A percentile compares a stretch with the other conserved stretches of the same genome.
Evolutionary conservation across 441 rosid species (phyloP).

Genomic region (Populus tomentosa): DNA sequence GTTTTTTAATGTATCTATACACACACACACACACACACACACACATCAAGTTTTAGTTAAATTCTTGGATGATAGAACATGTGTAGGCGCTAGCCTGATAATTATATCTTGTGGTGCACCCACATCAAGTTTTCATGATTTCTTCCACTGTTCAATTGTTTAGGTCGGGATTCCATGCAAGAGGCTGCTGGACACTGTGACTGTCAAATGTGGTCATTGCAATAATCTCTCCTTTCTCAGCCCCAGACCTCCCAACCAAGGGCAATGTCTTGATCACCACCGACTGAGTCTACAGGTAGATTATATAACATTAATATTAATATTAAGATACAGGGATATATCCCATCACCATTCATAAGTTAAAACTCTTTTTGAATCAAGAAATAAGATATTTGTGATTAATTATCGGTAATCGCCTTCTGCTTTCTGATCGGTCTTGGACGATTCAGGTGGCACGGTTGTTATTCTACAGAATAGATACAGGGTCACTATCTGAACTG

Average conservation of each 20-base stretch:
- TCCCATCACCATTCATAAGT: no score
- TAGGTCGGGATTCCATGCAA: constrained; percentile 97
- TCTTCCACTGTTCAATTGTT: neutral
- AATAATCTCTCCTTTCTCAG: constrained; percentile 90
- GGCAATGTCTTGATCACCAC: constrained; percentile 67
- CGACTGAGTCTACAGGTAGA: constrained; percentile 52
- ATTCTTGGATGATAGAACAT: neutral
- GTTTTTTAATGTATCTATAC: no score
- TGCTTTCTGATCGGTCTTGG: neutral
- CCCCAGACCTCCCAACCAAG: constrained; percentile 71
- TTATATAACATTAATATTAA: neutral
- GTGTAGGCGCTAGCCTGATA: neutral
- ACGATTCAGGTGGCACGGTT: neutral
- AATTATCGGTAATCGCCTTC: neutral
- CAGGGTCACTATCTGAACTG: neutral
- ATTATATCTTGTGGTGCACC: neutral
- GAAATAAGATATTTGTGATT: neutral
- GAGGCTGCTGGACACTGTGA: constrained; percentile 81
- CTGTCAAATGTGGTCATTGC: constrained; percentile 97
- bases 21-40: neutral
- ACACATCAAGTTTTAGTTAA: neutral
- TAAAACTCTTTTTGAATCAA: neutral
- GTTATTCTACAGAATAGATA: neutral
- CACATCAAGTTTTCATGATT: neutral
- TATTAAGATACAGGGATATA: neutral